Base-by-base conservation (phyloP, 371 early-diverging fungal species). In the Nematocida ausubeli region DNA sequence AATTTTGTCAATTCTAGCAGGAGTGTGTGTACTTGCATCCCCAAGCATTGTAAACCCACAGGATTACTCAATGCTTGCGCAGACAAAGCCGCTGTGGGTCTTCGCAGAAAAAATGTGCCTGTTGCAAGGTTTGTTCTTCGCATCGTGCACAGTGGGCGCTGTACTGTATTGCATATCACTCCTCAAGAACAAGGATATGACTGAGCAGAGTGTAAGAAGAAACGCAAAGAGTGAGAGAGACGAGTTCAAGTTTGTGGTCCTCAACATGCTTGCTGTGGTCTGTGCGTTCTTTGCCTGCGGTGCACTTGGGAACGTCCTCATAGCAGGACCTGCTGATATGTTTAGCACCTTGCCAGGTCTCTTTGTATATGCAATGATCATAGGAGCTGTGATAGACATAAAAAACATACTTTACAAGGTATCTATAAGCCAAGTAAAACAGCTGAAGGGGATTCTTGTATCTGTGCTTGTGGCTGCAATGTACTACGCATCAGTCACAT, bases 31-130 rank as follows among this genome's bases (percentile, higher is more conserved):
- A 5, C 12, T 35, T 28, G 14, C 35, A 14, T 60, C 60, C 24
- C 28, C 60, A n/a, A 16, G 14, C 7, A 16, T 35, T 24, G 35
- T 60, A 19, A 39, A 37, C 32, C 35, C 30, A 6, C 28, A 2
- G 35, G 60, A 60, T 35, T 60, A 16, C 60, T 60, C 60, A 9
- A 60, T 60, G 35, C 9, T 35, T n/a, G 60, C 60, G 35, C 37
- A 30, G 26, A 19, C 55, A 19, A 55, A 55, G 32, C 22, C 32
- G 55, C 32, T 55, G 55, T 26, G 32, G 26, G 9, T 26, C 24
- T 19, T 55, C 24, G 9, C 55, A 9, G 55, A 24, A 1, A 24
- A 12, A 12, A 55, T 26, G 19, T 30, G 22, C 24, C 9, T 55
- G 24, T 30, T 12, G 22, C 19, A 19, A 19, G 9, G 19, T 12